Evolutionary conservation across 2,329 filamentous ascomycete genomes (phyloP), one percentile per base, ranked within the genome.

Genomic region (Colletotrichum limetticola): DNA sequence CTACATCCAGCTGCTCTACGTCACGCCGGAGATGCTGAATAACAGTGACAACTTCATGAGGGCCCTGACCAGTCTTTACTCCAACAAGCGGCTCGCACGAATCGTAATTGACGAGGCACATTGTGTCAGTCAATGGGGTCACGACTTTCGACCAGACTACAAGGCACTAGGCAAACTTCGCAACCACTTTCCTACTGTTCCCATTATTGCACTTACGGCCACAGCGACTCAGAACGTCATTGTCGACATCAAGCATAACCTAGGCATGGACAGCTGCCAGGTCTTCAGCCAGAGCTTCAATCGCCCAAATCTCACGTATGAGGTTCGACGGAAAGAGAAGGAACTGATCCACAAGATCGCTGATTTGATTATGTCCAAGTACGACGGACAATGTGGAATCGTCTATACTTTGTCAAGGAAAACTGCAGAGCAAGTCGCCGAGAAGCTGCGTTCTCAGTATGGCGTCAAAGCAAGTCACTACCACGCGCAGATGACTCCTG

Each of bases 51-150:
- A 85, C 2, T 93, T 98, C 81, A 85, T 91, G 71, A 88, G 86
- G 64, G 89, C 87, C 3, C 87, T 99, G 75, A 84, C 90, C 64
- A 86, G 85, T 2, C 86, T 99, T n/a, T 89, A 98, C 80, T 82
- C 83, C 16, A 91, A 91, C 63, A 86, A 88, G 4, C 94, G 92
- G 77, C 90, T 99, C 65, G 96, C 97, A 19, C 91, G 97, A 30
- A 91, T 99, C 61, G 97, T 99, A 66, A 97, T 99, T 75, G 97
- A 99, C 77, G 97, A 99, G 84, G 97, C 97, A n/a, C 97, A 99
- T 81, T 99, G 97, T 82, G 96, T 99, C 30, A 98, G 97, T 82
- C 95, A 99, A 85, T 99, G 97, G 97, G 97, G 97, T 1, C 97
- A 99, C 77, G 97, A 99, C 81, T 99, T 99, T 80, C 91, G 97